Percentiles rank a stretch among this genome's conserved stretches.
Conservation (phyloP, 1,284 basidiomycete genomes). For the Melampsora americana region DNA sequence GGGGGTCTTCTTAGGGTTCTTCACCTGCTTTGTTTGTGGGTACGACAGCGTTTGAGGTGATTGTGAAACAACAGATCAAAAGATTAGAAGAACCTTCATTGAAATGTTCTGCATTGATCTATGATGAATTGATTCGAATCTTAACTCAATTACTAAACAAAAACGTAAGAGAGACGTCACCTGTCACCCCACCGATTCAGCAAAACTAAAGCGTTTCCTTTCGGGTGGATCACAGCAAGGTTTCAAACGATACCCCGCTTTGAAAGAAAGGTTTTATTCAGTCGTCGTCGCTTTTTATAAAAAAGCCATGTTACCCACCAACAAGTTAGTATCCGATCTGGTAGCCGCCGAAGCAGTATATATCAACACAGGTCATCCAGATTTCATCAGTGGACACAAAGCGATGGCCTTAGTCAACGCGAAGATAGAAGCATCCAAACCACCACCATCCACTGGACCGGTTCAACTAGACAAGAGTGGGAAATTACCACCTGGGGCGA, state of each 20-base stretch:
- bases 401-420: conserved; percentile 79
- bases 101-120: conserved; percentile 90
- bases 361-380: conserved; percentile 98
- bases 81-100: conserved; percentile 87
- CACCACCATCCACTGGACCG: conserved; percentile 68
- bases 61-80: conserved; percentile 98
- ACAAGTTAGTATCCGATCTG: conserved; percentile 87
- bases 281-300: conserved; percentile 97
- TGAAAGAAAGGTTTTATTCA: conserved; percentile 87
- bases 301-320: conserved; percentile 84
- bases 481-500: conserved; percentile 63
- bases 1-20: conserved; percentile 65
- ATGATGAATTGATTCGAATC: conserved; percentile 94
- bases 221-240: conserved; percentile 66
- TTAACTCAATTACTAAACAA: conserved; percentile 81
- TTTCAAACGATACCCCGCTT: conserved; percentile 89
- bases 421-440: conserved; percentile 67
- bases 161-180: conserved; percentile 66
- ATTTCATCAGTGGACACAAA: conserved; percentile 95
- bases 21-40: conserved; percentile 94
- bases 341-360: conserved; percentile 93
- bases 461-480: conserved; percentile 66
- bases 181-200: background rate
- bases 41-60: conserved; percentile 92
- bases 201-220: background rate